Evolutionary conservation across 495 filamentous ascomycete species (phyloP).

Genomic region (Daldinia childiae): DNA sequence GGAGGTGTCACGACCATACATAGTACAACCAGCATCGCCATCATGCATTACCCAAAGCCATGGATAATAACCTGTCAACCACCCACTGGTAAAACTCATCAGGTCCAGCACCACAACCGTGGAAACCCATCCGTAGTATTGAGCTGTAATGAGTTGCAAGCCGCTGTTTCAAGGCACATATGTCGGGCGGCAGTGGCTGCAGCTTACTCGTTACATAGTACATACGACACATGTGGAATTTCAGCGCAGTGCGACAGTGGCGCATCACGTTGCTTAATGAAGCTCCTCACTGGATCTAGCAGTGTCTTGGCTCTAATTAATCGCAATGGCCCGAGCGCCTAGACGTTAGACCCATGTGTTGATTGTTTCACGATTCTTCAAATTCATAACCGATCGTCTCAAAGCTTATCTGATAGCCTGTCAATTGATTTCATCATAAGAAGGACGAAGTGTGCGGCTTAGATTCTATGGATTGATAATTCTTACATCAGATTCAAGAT

Average conservation of each 20-base stretch:
- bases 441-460: not conserved
- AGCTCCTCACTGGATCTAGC: not conserved
- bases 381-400: not conserved
- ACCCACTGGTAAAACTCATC: not conserved
- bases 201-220: too few species aligned
- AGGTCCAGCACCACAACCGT: constrained; percentile 14
- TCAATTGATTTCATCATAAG: not conserved
- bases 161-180: not conserved
- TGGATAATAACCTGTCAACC: constrained; percentile 6
- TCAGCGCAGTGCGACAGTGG: not conserved
- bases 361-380: not conserved
- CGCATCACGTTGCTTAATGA: not conserved
- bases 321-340: not conserved
- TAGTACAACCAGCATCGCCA: not conserved
- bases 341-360: not conserved
- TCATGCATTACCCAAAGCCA: not conserved
- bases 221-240: not conserved
- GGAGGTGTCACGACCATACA: not conserved
- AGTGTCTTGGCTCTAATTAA: not conserved
- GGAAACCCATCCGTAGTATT: not conserved
- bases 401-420: not conserved
- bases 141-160: not conserved
- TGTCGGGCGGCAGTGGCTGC: not conserved
- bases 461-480: too few species aligned
- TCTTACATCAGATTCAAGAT: too few species aligned